Base-by-base conservation (phyloP, 2,329 filamentous ascomycete genomes). In the Monosporascus sp. region DNA sequence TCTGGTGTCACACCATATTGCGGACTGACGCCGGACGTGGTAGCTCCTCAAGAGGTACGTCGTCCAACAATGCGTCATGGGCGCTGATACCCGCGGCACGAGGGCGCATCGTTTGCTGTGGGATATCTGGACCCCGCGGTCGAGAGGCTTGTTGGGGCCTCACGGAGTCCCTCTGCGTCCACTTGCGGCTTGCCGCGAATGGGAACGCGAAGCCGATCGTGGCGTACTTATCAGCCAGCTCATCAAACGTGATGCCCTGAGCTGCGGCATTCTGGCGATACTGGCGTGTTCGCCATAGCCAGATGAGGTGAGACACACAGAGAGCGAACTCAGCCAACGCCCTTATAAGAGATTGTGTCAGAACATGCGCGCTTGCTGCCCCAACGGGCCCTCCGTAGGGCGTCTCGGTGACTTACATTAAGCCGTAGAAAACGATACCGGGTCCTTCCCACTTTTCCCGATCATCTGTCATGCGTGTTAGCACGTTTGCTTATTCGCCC, bases 181-280 rank as follows among this genome's bases (percentile, higher is more conserved):
- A 45, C 49, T 51, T 51, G 27, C 31, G 41, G 9, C 49, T 51
- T 18, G 39, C 27, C n/a, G 27, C 41, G 42, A 37, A 51, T 22
- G 8, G 25, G 25, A 47, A 51, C 20, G 31, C 18, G 39, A 15
- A 15, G n/a, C 41, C 49, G 17, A 4, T 5, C 27, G 17, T 20
- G 18, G 8, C 41, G 22, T 47, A 37, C 15, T 24, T 22, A 20
- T 36, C 39, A 11, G 20, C 27, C 15, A 51, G 34, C 42, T 51
- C 41, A 41, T 51, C 49, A 36, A 51, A 51, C 6, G 49, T 44
- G n/a, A 44, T 11, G 20, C 41, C n/a, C 22, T 15, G 18, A 15
- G 41, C 14, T 6, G 20, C 41, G 9, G 41, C 41, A 7, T 18
- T 6, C n/a, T n/a, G n/a, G 7, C 20, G n/a, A 15, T 22, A 22